These are phyloP conservation scores for Colletotrichum sp. DNA, from an alignment of 2,329 filamentous ascomycete genomes.

Conservation along the genomic window DNA sequence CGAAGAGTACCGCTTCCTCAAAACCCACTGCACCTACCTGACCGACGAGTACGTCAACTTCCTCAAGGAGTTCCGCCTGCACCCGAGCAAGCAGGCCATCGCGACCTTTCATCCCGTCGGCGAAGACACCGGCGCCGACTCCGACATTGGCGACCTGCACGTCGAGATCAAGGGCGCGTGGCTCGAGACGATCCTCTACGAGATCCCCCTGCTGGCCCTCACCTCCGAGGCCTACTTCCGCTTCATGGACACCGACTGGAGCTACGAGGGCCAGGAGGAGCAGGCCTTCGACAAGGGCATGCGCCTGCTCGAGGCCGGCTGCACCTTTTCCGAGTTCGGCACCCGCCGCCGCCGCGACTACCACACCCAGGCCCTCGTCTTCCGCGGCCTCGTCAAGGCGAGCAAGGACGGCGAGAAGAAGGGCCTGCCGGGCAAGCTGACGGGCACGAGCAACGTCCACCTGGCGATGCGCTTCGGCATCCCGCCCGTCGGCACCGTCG, in stretches of 20 bases:
- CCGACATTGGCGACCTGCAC: conserved; percentile 75
- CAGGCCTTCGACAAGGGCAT: conserved; percentile 83
- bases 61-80: conserved; percentile 80
- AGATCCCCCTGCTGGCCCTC: conserved; percentile 90
- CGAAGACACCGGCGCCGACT: conserved; percentile 64
- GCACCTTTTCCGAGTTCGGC: conserved; percentile 92
- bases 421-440: conserved; percentile 74
- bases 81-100: conserved; percentile 79
- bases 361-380: conserved; percentile 90
- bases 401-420: conserved; percentile 70
- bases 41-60: conserved; percentile 79
- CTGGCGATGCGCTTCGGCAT: conserved; percentile 93
- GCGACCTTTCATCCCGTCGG: conserved; percentile 67
- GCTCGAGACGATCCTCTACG: conserved; percentile 96
- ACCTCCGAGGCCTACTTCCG: conserved; percentile 98
- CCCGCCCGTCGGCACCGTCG: conserved; percentile 82
- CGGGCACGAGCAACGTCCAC: conserved; percentile 95
- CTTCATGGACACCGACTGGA: conserved; percentile 94
- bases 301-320: conserved; percentile 79
- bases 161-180: conserved; percentile 83
- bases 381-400: conserved; percentile 83
- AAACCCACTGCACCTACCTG: conserved; percentile 81
- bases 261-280: conserved; percentile 83
- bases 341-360: conserved; percentile 90
- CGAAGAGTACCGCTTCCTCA: conserved; percentile 82